Conservation (phyloP, 108 stramenopile species). For the Cyclotella baltica region DNA sequence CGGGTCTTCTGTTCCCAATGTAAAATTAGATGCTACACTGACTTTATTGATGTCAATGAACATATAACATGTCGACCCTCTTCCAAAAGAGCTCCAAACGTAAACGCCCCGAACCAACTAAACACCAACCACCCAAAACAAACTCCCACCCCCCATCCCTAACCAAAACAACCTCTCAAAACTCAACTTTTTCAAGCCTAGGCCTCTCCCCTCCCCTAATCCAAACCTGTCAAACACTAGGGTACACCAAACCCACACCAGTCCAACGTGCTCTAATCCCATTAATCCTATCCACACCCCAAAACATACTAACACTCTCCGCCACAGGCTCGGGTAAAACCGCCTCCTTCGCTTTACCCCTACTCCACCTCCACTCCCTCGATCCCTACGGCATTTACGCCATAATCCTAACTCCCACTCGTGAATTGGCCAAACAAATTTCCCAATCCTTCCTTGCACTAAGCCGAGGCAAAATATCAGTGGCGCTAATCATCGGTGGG, state of each 20-base stretch:
- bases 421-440: constrained; percentile 98
- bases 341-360: constrained; percentile 91
- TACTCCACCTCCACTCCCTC: constrained; percentile 81
- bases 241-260: constrained; percentile 73
- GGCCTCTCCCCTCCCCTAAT: constrained; percentile 73
- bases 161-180: constrained; percentile 1
- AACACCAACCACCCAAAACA: neutral
- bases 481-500: constrained; percentile 92
- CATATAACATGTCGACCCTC: constrained; percentile 46
- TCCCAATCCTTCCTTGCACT: constrained; percentile 93
- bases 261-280: constrained; percentile 80
- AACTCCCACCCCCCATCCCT: neutral
- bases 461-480: constrained; percentile 74
- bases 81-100: constrained; percentile 32
- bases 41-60: too few relatives aligned
- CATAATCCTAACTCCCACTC: constrained; percentile 92
- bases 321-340: constrained; percentile 93
- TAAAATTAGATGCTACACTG: too few relatives aligned
- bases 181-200: constrained; percentile 67
- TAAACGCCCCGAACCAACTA: constrained; percentile 10
- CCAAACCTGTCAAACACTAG: constrained; percentile 68
- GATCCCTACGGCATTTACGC: constrained; percentile 95
- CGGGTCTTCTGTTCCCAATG: too few relatives aligned
- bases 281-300: constrained; percentile 50
- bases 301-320: constrained; percentile 76